Percentiles rank a stretch among this genome's conserved stretches.
Evolutionary conservation across 2,329 filamentous ascomycete genomes (phyloP).

Genomic region (Colletotrichum nymphaeae): DNA sequence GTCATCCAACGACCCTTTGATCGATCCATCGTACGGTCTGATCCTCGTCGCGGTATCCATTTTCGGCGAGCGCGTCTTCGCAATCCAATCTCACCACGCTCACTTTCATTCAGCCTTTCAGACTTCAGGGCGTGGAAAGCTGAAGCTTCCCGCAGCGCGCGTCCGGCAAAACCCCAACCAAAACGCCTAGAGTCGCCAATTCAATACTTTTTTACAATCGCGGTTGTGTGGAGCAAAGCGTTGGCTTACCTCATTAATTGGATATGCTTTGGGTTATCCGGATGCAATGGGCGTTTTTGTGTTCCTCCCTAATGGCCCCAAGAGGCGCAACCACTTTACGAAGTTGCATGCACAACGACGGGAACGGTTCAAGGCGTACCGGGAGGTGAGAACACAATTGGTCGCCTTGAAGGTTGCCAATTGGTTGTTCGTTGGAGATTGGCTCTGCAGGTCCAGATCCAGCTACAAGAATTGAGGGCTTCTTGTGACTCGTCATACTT

Average conservation of each 20-base stretch:
- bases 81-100: neutral
- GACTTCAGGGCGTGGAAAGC: no score
- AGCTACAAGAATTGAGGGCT: neutral
- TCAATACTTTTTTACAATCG: neutral
- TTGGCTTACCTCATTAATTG: neutral
- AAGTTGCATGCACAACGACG: slow-evolving; percentile 11
- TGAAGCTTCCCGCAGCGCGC: neutral
- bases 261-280: neutral
- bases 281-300: neutral
- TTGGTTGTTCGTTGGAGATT: neutral
- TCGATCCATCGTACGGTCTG: neutral
- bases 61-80: slow-evolving; percentile 14
- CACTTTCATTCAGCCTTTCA: no score
- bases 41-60: neutral
- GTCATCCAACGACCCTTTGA: slow-evolving; percentile 4
- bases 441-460: neutral
- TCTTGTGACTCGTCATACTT: neutral
- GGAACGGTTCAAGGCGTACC: neutral
- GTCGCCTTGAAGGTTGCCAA: neutral
- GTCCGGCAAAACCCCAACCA: neutral
- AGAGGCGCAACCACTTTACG: slow-evolving; percentile 1
- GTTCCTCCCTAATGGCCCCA: neutral
- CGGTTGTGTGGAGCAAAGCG: neutral
- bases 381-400: neutral
- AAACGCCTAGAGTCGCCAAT: neutral